Percentiles rank a stretch among this genome's conserved stretches.
These are phyloP conservation scores for Lactuca saligna DNA, from an alignment of 129 eudicot genomes.

Conservation along the genomic window DNA sequence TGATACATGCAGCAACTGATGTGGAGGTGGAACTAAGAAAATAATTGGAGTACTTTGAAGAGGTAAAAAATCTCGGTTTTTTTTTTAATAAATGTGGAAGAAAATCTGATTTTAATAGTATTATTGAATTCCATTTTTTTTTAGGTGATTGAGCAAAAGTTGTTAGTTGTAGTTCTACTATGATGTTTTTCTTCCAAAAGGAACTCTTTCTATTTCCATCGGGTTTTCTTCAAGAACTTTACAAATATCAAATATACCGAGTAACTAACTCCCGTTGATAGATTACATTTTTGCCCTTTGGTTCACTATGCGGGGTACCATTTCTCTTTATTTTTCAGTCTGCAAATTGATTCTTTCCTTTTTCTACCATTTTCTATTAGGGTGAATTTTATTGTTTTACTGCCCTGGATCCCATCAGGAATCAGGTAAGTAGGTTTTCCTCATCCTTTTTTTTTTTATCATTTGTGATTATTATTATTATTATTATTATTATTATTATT, in stretches of 20 bases:
- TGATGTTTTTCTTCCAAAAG: slow-evolving; percentile 8
- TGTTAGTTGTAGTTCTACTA: slow-evolving; percentile 35
- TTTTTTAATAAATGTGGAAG: slow-evolving; percentile 1
- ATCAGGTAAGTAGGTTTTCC: too few species aligned
- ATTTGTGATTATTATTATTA: too few species aligned
- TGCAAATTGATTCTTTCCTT: too few species aligned
- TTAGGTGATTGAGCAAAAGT: slow-evolving; percentile 47
- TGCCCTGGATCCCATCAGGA: too few species aligned
- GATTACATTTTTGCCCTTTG: neutral
- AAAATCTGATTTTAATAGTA: neutral
- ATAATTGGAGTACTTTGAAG: slow-evolving; percentile 62
- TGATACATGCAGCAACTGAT: slow-evolving; percentile 39
- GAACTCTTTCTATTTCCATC: slow-evolving; percentile 12
- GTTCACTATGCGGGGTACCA: neutral
- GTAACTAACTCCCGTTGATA: neutral
- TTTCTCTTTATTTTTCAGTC: too few species aligned
- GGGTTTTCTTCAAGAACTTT: slow-evolving; percentile 12
- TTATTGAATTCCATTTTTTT: slow-evolving; percentile 11
- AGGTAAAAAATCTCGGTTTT: slow-evolving; percentile 39
- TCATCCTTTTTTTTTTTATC: too few species aligned
- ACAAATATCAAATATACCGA: slow-evolving; percentile 3
- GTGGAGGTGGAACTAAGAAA: slow-evolving; percentile 42
- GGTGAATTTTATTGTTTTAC: too few species aligned
- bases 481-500: too few species aligned
- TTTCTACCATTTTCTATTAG: too few species aligned